These are phyloP conservation scores for Tricholoma flavovirens DNA, from an alignment of 768 basidiomycete species.

Conservation along the genomic window DNA sequence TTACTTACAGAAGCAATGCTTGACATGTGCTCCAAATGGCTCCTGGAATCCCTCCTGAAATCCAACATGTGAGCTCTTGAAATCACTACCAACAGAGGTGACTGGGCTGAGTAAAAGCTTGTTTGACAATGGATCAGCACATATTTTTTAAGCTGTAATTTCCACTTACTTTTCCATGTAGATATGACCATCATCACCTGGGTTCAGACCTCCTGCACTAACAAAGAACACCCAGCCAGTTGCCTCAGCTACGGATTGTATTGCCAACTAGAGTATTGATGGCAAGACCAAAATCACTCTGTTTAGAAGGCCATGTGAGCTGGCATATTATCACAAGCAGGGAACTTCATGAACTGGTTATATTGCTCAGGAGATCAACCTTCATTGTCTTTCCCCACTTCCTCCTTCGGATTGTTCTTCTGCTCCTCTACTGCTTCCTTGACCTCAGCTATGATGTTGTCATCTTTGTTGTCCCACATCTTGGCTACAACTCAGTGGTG, in stretches of 20 bases:
- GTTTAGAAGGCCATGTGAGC: background rate
- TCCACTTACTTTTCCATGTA: slow-evolving; percentile 8
- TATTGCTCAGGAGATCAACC: background rate
- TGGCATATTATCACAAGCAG: background rate
- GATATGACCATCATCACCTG: slow-evolving; percentile 2
- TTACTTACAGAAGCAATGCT: background rate
- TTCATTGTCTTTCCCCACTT: background rate
- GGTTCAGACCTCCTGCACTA: slow-evolving; percentile 1
- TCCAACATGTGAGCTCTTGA: background rate
- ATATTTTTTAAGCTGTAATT: background rate
- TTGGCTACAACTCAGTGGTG: background rate
- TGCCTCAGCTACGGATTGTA: slow-evolving; percentile 4
- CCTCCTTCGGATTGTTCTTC: background rate
- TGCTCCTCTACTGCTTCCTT: background rate
- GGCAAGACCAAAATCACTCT: slow-evolving; percentile 2
- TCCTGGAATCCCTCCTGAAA: background rate
- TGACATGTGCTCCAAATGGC: background rate
- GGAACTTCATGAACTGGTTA: background rate
- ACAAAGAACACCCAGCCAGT: slow-evolving; percentile 11
- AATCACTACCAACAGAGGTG: background rate
- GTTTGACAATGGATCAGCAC: background rate
- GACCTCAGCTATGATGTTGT: background rate
- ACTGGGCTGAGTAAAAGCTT: background rate
- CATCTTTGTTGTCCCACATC: slow-evolving; percentile 1
- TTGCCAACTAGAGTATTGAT: background rate